A percentile compares a stretch with the other conserved stretches of the same genome.
phyloP scores from a whole-genome alignment of 805 yeast genomes.

The Hanseniaspora lindneri region DNA sequence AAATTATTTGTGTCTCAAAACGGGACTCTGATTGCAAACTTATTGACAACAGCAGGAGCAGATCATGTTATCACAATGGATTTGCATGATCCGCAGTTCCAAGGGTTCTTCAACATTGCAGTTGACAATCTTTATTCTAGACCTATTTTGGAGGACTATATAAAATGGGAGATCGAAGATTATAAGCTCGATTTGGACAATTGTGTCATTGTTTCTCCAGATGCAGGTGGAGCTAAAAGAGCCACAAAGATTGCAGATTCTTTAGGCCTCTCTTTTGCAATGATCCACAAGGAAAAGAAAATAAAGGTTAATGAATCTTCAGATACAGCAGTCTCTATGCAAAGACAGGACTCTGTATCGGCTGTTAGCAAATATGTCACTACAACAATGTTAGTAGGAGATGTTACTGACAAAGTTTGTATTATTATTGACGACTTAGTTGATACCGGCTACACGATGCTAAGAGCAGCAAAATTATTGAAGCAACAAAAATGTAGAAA shows the following conservation, averaged over 20 bases:
- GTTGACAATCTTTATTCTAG: conserved; percentile 87
- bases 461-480: conserved; percentile 80
- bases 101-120: conserved; percentile 92
- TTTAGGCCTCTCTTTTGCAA: conserved; percentile 76
- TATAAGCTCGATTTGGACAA: conserved; percentile 38
- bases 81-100: conserved; percentile 93
- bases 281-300: conserved; percentile 87
- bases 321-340: conserved; percentile 24
- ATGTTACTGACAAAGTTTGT: conserved; percentile 74
- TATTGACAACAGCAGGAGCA: conserved; percentile 85
- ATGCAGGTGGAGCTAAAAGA: conserved; percentile 97
- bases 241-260: conserved; percentile 92
- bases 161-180: conserved; percentile 62
- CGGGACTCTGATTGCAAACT: conserved; percentile 81
- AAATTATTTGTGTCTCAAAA: conserved; percentile 93
- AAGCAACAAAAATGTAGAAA: conserved; percentile 86
- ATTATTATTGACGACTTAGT: conserved; percentile 87
- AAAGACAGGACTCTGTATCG: conserved; percentile 16
- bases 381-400: conserved; percentile 93
- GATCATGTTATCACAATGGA: conserved; percentile 97
- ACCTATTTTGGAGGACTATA: conserved; percentile 78
- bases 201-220: conserved; percentile 91
- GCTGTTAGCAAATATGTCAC: conserved; percentile 35
- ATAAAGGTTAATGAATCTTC: conserved; percentile 29
- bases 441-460: conserved; percentile 85